Base-by-base conservation (phyloP, 192 early-diverging fungal genomes). In the Podila epigama region DNA sequence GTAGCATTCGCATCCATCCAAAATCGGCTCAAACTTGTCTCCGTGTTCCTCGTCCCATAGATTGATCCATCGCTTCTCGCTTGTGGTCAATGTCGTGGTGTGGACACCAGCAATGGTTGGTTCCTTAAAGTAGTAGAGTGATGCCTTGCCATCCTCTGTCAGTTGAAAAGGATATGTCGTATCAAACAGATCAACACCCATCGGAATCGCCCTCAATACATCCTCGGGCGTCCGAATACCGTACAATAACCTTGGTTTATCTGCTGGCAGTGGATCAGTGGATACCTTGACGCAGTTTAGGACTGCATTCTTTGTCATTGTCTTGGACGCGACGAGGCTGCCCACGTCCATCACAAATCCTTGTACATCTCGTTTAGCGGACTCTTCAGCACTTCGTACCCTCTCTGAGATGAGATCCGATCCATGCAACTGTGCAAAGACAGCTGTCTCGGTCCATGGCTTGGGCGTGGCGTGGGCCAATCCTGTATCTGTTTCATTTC, bases 101-200 rank as follows among this genome's bases (percentile, higher is more conserved):
- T 6, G 9, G 18, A 33, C 18, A 35, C 29, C 55, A 4, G 55
- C 2, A 20, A 33, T 33, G 0, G 41, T n/a, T n/a, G 34, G 20
- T 31, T 40, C 13, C 35, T 71, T 78, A 53, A 90, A 85, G 34
- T 68, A 65, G 50, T 89, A 90, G 11, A 79, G 78, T 22, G 90
- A 85, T 11, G 92, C 92, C 51, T 85, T 82, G 28, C 92, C 92
- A 42, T 87, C 82, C 51, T 92, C 86, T 12, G 91, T 88, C 60
- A 88, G 77, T 13, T 86, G 84, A 22, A 81, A 86, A 16, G 90
- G 80, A 70, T 93, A 93, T 53, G 79, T 80, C 27, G 86, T 86
- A 72, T 93, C 91, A 78, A 92, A 92, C 51, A 94, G 61, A 66
- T 94, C 92, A 28, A 90, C 81, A 0, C 92, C 92, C 8, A 80